Evolutionary conservation across 1,139 yeast genomes (phyloP).

Genomic region (Yamadazyma dendronema): DNA sequence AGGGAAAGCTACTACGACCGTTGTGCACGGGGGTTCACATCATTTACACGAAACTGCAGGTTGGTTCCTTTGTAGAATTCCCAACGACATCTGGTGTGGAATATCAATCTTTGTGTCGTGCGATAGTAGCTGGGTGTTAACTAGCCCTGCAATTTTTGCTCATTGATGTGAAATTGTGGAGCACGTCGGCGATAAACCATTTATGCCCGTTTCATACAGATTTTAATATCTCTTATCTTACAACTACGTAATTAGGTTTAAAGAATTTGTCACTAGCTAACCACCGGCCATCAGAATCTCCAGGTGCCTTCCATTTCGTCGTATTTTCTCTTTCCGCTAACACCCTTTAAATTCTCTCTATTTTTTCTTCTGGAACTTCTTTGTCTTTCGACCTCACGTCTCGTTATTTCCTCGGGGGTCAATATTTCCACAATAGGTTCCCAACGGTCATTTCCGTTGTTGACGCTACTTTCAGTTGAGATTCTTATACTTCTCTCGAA

Average conservation of each 20-base stretch:
- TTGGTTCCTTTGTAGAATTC: no score
- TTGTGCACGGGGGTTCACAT: no score
- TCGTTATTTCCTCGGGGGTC: constrained; percentile 91
- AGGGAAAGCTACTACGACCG: neutral
- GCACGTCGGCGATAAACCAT: no score
- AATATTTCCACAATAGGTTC: constrained; percentile 84
- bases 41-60: no score
- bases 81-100: no score
- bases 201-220: no score
- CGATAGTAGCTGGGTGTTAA: no score
- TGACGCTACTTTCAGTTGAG: constrained; percentile 44
- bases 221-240: no score
- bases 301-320: constrained; percentile 52
- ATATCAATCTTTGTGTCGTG: no score
- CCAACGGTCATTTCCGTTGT: constrained; percentile 68
- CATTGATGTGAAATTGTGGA: no score
- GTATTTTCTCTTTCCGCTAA: constrained; percentile 50
- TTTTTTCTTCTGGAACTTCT: constrained; percentile 87
- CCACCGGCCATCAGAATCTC: constrained; percentile 17
- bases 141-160: no score
- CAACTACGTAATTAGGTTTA: neutral
- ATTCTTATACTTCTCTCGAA: constrained; percentile 47
- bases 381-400: constrained; percentile 92
- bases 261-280: no score
- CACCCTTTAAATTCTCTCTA: constrained; percentile 75